phyloP scores from a whole-genome alignment of 768 basidiomycete genomes.

The Calocybe gangraenosa region DNA sequence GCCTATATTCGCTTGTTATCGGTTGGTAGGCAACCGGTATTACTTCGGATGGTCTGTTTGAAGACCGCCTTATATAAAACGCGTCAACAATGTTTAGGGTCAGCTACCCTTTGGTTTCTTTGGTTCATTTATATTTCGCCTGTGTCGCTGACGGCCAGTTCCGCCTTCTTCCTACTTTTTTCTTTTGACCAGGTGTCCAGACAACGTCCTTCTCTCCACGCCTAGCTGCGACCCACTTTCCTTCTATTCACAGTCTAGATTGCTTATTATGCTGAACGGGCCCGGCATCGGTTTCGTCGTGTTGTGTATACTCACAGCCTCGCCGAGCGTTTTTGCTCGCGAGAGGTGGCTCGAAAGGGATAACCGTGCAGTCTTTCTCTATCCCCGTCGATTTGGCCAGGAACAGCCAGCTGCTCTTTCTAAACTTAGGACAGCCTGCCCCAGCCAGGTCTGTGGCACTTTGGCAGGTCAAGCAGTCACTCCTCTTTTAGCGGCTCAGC shows the following conservation, averaged over 20 bases:
- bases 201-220: constrained; percentile 13
- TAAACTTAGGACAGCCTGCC: constrained; percentile 43
- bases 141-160: constrained; percentile 45
- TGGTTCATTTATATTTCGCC: constrained; percentile 18
- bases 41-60: constrained; percentile 4
- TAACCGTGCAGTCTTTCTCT: constrained; percentile 37
- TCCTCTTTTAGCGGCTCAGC: constrained; percentile 47
- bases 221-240: constrained; percentile 18
- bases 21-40: constrained; percentile 12
- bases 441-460: constrained; percentile 42
- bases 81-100: not conserved
- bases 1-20: not conserved
- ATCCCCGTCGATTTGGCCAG: constrained; percentile 52
- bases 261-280: constrained; percentile 27
- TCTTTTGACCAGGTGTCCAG: constrained; percentile 45
- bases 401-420: constrained; percentile 44
- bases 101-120: constrained; percentile 6
- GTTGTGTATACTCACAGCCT: constrained; percentile 24
- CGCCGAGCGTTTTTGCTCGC: constrained; percentile 33
- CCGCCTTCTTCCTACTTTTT: constrained; percentile 19
- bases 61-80: constrained; percentile 6
- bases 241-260: constrained; percentile 10
- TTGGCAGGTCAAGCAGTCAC: constrained; percentile 47
- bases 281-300: constrained; percentile 21
- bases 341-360: constrained; percentile 46